Evolutionary conservation across 768 basidiomycete genomes (phyloP).

Genomic region (Termitomyces sp.): DNA sequence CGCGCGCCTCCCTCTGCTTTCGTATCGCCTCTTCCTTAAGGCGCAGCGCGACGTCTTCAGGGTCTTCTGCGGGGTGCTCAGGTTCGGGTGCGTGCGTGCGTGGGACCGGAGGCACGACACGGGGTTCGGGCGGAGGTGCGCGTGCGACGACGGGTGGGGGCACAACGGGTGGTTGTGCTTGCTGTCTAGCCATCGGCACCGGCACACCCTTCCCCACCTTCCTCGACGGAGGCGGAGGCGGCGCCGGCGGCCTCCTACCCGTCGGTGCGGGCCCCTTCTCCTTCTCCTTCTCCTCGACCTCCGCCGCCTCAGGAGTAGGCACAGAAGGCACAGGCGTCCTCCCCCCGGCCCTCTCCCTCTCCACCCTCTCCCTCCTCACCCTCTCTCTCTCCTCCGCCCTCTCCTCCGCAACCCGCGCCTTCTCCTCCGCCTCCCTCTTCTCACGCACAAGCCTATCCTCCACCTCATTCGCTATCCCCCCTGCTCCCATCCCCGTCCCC

Average conservation of each 20-base stretch:
- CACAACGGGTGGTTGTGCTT: neutral
- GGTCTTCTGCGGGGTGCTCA: constrained; percentile 57
- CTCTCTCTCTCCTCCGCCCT: constrained; percentile 79
- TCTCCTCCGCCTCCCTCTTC: constrained; percentile 89
- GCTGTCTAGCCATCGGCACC: neutral
- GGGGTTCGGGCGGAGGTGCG: neutral
- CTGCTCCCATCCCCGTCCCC: constrained; percentile 33
- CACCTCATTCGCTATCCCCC: no score
- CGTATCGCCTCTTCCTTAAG: constrained; percentile 68
- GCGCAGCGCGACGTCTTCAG: constrained; percentile 70
- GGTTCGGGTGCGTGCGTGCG: neutral
- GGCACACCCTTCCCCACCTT: constrained; percentile 3
- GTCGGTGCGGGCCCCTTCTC: constrained; percentile 19
- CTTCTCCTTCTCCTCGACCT: no score
- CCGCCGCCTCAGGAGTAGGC: no score
- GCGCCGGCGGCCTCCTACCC: constrained; percentile 34
- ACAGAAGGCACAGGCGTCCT: constrained; percentile 37
- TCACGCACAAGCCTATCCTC: constrained; percentile 84
- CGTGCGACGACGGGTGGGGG: neutral
- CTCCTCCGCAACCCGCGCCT: constrained; percentile 70
- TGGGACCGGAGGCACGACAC: neutral
- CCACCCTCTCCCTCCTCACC: constrained; percentile 67
- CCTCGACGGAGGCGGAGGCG: constrained; percentile 25
- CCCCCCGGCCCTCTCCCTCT: constrained; percentile 62
- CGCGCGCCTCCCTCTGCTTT: constrained; percentile 71